Evolutionary conservation across 192 early-diverging fungal species (phyloP).

Genomic region (Podila epicladia): DNA sequence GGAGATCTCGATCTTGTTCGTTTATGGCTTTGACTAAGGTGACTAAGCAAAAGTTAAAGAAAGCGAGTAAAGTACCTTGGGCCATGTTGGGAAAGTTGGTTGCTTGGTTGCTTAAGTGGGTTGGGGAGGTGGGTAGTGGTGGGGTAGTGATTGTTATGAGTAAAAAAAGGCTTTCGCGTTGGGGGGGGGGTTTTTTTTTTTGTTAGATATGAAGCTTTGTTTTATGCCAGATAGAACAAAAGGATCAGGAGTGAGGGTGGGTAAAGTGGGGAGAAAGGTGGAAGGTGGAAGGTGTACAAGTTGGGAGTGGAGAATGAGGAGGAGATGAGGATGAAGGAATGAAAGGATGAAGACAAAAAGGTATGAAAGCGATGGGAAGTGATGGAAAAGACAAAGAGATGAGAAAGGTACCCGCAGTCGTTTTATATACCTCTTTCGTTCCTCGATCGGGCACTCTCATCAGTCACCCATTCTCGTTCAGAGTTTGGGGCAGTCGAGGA

Average conservation of each 20-base stretch:
- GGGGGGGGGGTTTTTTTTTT: too few species aligned
- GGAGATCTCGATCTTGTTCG: neutral
- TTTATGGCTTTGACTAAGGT: too few species aligned
- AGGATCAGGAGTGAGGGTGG: neutral
- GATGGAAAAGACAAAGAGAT: conserved; percentile 2
- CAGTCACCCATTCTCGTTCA: too few species aligned
- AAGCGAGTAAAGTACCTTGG: conserved; percentile 7
- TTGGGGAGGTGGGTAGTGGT: neutral
- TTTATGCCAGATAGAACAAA: neutral
- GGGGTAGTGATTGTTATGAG: neutral
- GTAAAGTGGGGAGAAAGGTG: neutral
- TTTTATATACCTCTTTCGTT: neutral
- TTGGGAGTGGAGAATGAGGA: neutral
- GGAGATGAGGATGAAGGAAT: neutral
- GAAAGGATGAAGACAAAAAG: neutral
- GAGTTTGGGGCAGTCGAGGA: too few species aligned
- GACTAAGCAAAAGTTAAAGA: neutral
- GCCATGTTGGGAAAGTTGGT: conserved; percentile 8
- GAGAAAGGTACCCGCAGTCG: neutral
- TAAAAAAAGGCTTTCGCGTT: too few species aligned
- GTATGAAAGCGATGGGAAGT: neutral
- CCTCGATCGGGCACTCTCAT: too few species aligned
- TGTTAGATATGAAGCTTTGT: too few species aligned
- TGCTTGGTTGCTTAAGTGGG: neutral
- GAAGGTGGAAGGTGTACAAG: neutral